Conservation (phyloP, 495 filamentous ascomycete genomes). For the Aspergillus sparsus region DNA sequence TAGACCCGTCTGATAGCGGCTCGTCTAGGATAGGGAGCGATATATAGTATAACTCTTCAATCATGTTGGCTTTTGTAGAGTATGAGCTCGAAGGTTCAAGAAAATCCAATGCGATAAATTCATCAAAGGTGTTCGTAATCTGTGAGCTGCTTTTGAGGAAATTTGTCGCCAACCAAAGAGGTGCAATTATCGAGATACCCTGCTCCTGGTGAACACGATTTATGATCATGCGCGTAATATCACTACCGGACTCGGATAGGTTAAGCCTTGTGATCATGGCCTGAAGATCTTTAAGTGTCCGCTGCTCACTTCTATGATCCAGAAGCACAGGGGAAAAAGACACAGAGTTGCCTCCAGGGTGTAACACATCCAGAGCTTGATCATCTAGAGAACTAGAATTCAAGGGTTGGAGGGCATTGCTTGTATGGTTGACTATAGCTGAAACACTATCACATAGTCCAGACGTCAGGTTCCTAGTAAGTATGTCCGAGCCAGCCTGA, state of each 20-base stretch:
- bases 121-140: constrained; percentile 56
- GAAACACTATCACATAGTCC: constrained; percentile 51
- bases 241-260: constrained; percentile 40
- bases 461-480: constrained; percentile 66
- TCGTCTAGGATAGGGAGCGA: constrained; percentile 65
- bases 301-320: constrained; percentile 62
- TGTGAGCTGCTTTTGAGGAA: constrained; percentile 58
- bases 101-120: constrained; percentile 58
- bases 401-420: constrained; percentile 33
- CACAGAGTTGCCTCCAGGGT: constrained; percentile 24
- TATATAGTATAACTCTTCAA: constrained; percentile 79
- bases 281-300: constrained; percentile 55
- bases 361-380: constrained; percentile 31
- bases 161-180: constrained; percentile 80
- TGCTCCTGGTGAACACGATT: constrained; percentile 56
- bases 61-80: constrained; percentile 54
- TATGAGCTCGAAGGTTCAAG: constrained; percentile 34
- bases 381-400: constrained; percentile 20
- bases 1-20: constrained; percentile 49
- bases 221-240: constrained; percentile 58
- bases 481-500: constrained; percentile 65
- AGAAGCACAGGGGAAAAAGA: constrained; percentile 65
- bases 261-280: constrained; percentile 46
- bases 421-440: constrained; percentile 37
- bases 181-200: constrained; percentile 60